Evolutionary conservation across 2,329 filamentous ascomycete species (phyloP).

Genomic region (Aspergillus quadricinctus): DNA sequence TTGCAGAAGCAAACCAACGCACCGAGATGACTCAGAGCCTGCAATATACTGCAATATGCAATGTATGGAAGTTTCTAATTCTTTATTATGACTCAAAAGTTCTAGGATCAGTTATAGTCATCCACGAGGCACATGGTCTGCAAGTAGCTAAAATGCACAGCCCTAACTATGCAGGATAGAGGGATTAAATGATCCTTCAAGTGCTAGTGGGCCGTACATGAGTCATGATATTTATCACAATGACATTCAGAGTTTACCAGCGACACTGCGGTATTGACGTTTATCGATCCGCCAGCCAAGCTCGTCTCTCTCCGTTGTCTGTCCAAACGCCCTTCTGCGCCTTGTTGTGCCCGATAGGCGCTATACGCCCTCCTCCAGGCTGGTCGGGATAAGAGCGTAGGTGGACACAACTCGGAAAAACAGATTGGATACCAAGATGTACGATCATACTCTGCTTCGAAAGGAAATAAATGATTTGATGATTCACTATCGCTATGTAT

Average conservation of each 20-base stretch:
- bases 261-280: background rate
- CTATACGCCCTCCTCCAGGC: background rate
- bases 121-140: background rate
- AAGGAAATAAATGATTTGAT: background rate
- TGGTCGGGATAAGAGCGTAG: background rate
- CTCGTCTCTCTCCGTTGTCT: background rate
- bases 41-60: background rate
- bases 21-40: background rate
- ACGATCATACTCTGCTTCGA: background rate
- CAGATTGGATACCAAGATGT: background rate
- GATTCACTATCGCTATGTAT: slow-evolving; percentile 1
- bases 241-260: background rate
- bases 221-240: background rate
- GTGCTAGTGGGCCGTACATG: background rate
- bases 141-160: background rate
- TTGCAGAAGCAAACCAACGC: background rate
- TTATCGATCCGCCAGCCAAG: background rate
- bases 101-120: too few relatives aligned
- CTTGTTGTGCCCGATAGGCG: background rate
- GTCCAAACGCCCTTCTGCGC: background rate
- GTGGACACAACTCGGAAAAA: background rate
- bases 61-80: background rate
- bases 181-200: background rate
- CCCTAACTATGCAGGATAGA: background rate
- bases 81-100: background rate